phyloP scores from a whole-genome alignment of 352 stramenopile species.

The Globisporangium spinosum region DNA sequence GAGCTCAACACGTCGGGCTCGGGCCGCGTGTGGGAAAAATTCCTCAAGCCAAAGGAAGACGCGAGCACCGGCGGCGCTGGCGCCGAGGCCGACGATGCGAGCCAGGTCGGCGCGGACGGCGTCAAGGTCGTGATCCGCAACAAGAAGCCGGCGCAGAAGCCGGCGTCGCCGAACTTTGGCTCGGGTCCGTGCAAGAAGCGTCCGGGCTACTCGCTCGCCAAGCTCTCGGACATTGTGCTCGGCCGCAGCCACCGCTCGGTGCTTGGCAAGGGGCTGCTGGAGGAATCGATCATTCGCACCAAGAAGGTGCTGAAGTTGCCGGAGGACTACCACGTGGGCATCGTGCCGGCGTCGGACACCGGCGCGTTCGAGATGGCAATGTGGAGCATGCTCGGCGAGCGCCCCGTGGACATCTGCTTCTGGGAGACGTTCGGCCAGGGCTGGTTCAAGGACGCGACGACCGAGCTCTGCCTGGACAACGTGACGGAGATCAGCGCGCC shows the following conservation, averaged over 20 bases:
- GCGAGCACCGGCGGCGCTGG: constrained; percentile 10
- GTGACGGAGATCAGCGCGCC: constrained; percentile 92
- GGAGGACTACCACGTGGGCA: constrained; percentile 94
- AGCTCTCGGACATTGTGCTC: constrained; percentile 86
- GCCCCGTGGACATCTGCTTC: constrained; percentile 92
- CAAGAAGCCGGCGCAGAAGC: constrained; percentile 69
- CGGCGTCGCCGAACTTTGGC: constrained; percentile 93
- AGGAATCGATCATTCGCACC: constrained; percentile 93
- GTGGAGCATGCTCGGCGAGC: constrained; percentile 97
- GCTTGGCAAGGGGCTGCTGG: constrained; percentile 95
- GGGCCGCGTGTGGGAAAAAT: constrained; percentile 56
- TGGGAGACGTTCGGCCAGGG: constrained; percentile 97
- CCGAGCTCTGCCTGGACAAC: constrained; percentile 93
- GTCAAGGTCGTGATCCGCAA: constrained; percentile 51
- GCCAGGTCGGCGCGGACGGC: constrained; percentile 19
- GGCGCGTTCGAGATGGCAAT: constrained; percentile 99
- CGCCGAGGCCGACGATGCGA: neutral
- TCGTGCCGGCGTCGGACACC: constrained; percentile 98
- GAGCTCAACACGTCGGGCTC: constrained; percentile 54
- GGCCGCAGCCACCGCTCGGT: constrained; percentile 97
- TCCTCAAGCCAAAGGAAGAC: constrained; percentile 47
- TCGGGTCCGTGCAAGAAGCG: constrained; percentile 99
- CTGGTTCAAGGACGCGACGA: constrained; percentile 95
- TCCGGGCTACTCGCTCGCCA: constrained; percentile 91
- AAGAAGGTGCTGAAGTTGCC: constrained; percentile 94